Percentiles rank a stretch among this genome's conserved stretches.
Evolutionary conservation across 2,329 filamentous ascomycete species (phyloP).

Genomic region (Monosporascus cannonballus): DNA sequence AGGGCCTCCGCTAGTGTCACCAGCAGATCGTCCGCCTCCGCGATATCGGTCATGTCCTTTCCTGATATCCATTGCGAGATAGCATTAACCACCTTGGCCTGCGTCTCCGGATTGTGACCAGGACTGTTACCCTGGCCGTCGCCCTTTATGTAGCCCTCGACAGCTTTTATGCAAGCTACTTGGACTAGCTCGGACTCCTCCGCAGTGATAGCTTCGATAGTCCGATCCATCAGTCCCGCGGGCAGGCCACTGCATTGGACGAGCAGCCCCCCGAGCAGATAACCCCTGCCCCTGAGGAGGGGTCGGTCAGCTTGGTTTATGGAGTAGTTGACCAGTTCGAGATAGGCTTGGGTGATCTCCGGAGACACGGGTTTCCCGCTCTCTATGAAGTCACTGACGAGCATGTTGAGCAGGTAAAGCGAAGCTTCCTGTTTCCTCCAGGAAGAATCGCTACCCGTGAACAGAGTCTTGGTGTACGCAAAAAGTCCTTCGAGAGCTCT

Average conservation of each 20-base stretch:
- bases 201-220: constrained; percentile 66
- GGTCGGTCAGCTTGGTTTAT: constrained; percentile 64
- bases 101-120: constrained; percentile 47
- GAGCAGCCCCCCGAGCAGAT: constrained; percentile 76
- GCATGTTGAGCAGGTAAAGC: constrained; percentile 78
- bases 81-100: constrained; percentile 45
- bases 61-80: constrained; percentile 68
- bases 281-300: constrained; percentile 80
- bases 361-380: constrained; percentile 64
- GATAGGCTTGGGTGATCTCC: constrained; percentile 65
- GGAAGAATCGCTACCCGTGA: constrained; percentile 45
- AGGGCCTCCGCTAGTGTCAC: constrained; percentile 85
- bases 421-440: constrained; percentile 71
- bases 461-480: constrained; percentile 68
- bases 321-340: constrained; percentile 74
- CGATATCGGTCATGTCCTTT: constrained; percentile 76
- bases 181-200: constrained; percentile 85
- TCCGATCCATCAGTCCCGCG: constrained; percentile 60
- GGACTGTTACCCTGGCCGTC: constrained; percentile 34
- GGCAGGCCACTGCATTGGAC: constrained; percentile 63
- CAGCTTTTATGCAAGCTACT: constrained; percentile 81
- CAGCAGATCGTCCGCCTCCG: constrained; percentile 86
- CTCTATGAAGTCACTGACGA: constrained; percentile 78
- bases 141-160: constrained; percentile 61
- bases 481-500: constrained; percentile 74